Evolutionary conservation across 306 rosid species (phyloP).

Genomic region (Clitoria ternatea): DNA sequence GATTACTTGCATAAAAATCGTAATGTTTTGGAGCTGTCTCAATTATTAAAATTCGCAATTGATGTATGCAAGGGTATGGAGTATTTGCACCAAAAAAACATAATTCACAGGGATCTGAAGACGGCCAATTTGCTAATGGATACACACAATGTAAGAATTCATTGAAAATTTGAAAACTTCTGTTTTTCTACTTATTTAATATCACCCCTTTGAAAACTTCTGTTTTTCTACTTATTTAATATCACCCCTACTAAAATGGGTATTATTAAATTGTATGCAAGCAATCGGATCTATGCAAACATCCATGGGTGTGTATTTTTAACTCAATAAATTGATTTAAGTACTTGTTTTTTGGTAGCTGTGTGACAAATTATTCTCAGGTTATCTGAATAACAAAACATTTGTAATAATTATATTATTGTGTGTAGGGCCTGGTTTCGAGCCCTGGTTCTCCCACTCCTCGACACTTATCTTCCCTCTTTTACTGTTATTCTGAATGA

Average conservation of each 20-base stretch:
- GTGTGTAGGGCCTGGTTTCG: too few relatives aligned
- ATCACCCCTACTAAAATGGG: background rate
- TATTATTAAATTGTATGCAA: constrained; percentile 13
- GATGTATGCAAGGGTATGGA: constrained; percentile 98
- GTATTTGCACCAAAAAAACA: constrained; percentile 79
- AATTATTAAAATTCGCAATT: constrained; percentile 74
- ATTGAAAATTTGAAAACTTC: constrained; percentile 9
- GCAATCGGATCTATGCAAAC: background rate
- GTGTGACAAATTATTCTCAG: background rate
- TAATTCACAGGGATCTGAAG: constrained; percentile 95
- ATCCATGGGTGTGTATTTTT: constrained; percentile 1
- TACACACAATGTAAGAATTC: constrained; percentile 63
- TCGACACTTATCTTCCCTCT: too few relatives aligned
- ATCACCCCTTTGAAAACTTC: background rate
- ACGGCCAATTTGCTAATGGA: constrained; percentile 97
- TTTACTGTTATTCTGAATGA: too few relatives aligned
- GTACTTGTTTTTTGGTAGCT: background rate
- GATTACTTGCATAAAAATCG: constrained; percentile 94
- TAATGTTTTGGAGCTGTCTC: constrained; percentile 66
- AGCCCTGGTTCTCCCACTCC: too few relatives aligned
- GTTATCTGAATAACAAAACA: background rate
- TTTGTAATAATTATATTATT: background rate
- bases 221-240: background rate
- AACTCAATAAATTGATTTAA: background rate
- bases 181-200: background rate